These are phyloP conservation scores for Plantago coronopus DNA, from an alignment of 305 asterid genomes.

Conservation along the genomic window DNA sequence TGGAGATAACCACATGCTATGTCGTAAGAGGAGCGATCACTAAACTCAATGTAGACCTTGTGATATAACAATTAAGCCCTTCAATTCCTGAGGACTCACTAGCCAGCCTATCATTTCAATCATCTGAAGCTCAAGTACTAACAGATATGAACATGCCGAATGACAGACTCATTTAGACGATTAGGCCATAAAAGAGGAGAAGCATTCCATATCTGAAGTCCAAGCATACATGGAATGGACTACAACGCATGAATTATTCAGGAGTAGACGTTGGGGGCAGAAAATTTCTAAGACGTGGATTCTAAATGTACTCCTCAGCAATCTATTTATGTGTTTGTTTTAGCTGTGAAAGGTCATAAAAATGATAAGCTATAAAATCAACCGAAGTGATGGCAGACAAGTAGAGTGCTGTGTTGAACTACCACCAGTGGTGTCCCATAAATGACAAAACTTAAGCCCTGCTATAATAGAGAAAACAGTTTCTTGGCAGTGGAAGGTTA, in stretches of 20 bases:
- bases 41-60: conserved; percentile 7
- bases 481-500: conserved; percentile 28
- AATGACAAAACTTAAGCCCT: conserved; percentile 12
- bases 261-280: too few species aligned
- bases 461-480: conserved; percentile 12
- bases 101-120: not conserved
- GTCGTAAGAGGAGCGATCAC: conserved; percentile 1
- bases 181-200: too few species aligned
- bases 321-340: not conserved
- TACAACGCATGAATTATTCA: too few species aligned
- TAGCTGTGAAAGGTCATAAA: not conserved
- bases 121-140: conserved; percentile 5
- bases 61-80: conserved; percentile 10
- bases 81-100: conserved; percentile 6
- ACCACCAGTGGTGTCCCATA: not conserved
- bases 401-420: not conserved
- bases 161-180: not conserved
- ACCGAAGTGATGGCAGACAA: not conserved
- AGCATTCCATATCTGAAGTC: too few species aligned
- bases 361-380: not conserved
- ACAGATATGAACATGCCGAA: conserved; percentile 3
- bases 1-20: too few species aligned
- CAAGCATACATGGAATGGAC: too few species aligned
- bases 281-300: too few species aligned
- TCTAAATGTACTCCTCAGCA: too few species aligned